These are phyloP conservation scores for Lyophyllum atratum DNA, from an alignment of 768 basidiomycete genomes.

Conservation along the genomic window DNA sequence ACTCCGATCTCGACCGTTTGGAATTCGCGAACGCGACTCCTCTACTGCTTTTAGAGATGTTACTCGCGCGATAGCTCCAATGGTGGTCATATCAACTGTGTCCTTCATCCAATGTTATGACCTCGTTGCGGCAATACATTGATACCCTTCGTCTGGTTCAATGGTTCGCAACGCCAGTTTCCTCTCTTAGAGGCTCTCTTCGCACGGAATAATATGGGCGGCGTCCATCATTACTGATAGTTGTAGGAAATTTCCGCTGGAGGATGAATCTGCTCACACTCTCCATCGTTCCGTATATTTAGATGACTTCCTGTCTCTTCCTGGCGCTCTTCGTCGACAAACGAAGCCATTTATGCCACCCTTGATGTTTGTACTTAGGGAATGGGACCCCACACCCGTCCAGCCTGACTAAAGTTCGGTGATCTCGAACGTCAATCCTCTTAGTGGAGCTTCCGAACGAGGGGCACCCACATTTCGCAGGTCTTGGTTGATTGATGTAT, in stretches of 20 bases:
- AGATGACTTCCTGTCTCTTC: not conserved
- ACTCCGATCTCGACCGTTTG: not conserved
- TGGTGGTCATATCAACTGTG: not conserved
- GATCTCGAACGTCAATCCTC: not conserved
- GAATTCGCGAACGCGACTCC: not conserved
- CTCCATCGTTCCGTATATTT: not conserved
- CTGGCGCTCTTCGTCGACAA: not conserved
- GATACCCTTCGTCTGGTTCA: not conserved
- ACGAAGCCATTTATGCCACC: too few species aligned
- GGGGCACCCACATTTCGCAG: not conserved
- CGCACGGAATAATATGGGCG: not conserved
- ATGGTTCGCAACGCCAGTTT: not conserved
- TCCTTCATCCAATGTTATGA: not conserved
- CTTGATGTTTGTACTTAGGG: too few species aligned
- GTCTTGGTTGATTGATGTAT: not conserved
- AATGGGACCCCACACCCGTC: not conserved
- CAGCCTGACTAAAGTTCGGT: not conserved
- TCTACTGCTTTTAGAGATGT: not conserved
- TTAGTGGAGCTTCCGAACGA: not conserved
- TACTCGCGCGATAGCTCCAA: not conserved
- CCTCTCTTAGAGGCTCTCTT: not conserved
- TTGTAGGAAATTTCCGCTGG: not conserved
- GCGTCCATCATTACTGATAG: not conserved
- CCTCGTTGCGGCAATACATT: not conserved
- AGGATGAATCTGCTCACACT: not conserved